A percentile compares a stretch with the other conserved stretches of the same genome.
Conservation (phyloP, 768 basidiomycete species). For the Gloeopeniophorella convolvens region DNA sequence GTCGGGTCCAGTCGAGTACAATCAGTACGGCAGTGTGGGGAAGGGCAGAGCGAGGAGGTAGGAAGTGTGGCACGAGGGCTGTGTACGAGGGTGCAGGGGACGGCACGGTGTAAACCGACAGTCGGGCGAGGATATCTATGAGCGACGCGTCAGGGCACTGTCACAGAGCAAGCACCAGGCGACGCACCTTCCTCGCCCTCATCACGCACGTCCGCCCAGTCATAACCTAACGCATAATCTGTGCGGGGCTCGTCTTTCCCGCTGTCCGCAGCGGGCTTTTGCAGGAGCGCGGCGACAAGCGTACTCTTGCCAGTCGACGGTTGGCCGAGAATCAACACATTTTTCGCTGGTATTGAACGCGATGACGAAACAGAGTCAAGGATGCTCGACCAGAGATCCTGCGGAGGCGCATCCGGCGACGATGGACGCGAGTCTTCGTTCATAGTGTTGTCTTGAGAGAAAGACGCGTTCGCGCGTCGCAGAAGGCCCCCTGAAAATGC, state of each 20-base stretch:
- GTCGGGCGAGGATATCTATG: slow-evolving; percentile 78
- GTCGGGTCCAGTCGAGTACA: slow-evolving; percentile 91
- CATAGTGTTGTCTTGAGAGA: slow-evolving; percentile 8
- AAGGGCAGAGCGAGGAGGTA: slow-evolving; percentile 62
- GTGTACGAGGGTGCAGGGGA: slow-evolving; percentile 69
- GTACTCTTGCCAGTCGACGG: slow-evolving; percentile 75
- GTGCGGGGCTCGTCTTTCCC: slow-evolving; percentile 50
- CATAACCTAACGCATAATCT: slow-evolving; percentile 88
- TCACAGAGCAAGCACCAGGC: neutral
- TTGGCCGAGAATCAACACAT: slow-evolving; percentile 78
- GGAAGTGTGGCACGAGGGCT: slow-evolving; percentile 66
- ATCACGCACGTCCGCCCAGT: slow-evolving; percentile 85
- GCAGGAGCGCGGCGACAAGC: slow-evolving; percentile 62
- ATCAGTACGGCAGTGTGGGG: slow-evolving; percentile 76
- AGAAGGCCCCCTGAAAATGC: neutral
- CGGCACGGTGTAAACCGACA: slow-evolving; percentile 89
- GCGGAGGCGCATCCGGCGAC: slow-evolving; percentile 67
- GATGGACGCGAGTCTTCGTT: slow-evolving; percentile 45
- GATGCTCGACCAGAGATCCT: slow-evolving; percentile 90
- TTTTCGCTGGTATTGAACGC: slow-evolving; percentile 78
- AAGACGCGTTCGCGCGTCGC: too few relatives aligned
- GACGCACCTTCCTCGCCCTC: slow-evolving; percentile 88
- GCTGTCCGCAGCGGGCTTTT: slow-evolving; percentile 54
- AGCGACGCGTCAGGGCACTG: slow-evolving; percentile 6
- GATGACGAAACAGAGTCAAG: slow-evolving; percentile 80